Evolutionary conservation across 495 filamentous ascomycete genomes (phyloP).

Genomic region (Aspergillus indologenus): DNA sequence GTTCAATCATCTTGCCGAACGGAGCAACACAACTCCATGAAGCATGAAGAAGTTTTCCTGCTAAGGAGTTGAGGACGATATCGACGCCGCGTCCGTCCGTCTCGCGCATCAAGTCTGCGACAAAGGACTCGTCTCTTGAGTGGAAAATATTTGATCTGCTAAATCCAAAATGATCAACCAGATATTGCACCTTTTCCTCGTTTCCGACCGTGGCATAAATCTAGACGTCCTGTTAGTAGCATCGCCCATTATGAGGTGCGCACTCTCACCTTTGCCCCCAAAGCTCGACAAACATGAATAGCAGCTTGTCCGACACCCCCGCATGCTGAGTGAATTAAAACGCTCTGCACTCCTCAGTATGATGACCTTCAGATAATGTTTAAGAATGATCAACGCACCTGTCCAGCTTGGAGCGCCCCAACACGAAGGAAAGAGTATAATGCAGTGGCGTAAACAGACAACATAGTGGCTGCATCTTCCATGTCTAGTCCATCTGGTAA

Average conservation of each 20-base stretch:
- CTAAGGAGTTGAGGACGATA: conserved; percentile 48
- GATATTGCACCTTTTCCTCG: conserved; percentile 37
- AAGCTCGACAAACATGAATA: conserved; percentile 14
- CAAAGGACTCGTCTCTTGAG: conserved; percentile 42
- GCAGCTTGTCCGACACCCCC: conserved; percentile 25
- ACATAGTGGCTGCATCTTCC: conserved; percentile 38
- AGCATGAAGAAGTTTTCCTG: conserved; percentile 42
- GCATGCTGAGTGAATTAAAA: conserved; percentile 27
- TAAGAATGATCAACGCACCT: neutral
- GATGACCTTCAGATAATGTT: too few species aligned
- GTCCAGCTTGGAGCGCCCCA: conserved; percentile 15
- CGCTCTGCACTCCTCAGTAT: conserved; percentile 9
- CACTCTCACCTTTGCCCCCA: conserved; percentile 15
- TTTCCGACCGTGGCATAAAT: conserved; percentile 44
- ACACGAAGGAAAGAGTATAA: conserved; percentile 38
- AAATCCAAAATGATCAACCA: conserved; percentile 25
- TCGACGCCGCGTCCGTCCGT: conserved; percentile 49
- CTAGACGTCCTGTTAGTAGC: neutral
- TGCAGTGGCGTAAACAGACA: conserved; percentile 36
- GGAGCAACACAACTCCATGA: conserved; percentile 52
- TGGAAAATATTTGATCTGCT: conserved; percentile 45
- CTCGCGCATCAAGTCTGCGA: conserved; percentile 35
- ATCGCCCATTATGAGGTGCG: neutral
- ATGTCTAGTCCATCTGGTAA: conserved; percentile 25
- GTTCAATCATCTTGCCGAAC: conserved; percentile 52